phyloP scores from a whole-genome alignment of 2,329 filamentous ascomycete genomes.

The Thermothelomyces thermophilus region DNA sequence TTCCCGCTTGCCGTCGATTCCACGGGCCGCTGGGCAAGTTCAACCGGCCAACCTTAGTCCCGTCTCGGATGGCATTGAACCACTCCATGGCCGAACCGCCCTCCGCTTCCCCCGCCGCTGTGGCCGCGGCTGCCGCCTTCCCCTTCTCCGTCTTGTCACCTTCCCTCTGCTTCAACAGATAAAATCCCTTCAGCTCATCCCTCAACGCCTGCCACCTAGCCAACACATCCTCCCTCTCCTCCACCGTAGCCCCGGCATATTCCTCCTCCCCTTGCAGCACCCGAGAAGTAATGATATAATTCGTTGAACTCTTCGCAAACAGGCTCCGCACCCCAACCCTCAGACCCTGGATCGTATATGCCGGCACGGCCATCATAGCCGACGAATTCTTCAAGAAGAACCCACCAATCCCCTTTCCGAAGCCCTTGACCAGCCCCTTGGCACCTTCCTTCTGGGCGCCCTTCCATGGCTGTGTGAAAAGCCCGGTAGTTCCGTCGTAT shows the following conservation, averaged over 20 bases:
- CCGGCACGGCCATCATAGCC: constrained; percentile 65
- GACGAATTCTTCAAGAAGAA: constrained; percentile 76
- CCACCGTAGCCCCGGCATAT: constrained; percentile 43
- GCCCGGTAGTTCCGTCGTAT: constrained; percentile 73
- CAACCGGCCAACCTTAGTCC: background rate
- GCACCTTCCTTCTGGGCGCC: constrained; percentile 45
- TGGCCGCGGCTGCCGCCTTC: constrained; percentile 29
- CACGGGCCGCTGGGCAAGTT: constrained; percentile 30
- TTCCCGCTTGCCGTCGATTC: constrained; percentile 31
- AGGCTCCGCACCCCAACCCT: constrained; percentile 68
- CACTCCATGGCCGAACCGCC: background rate
- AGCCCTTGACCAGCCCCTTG: constrained; percentile 64
- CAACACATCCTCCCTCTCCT: constrained; percentile 60
- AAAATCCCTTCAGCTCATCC: constrained; percentile 54
- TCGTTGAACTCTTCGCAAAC: constrained; percentile 64
- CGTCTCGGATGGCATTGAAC: background rate
- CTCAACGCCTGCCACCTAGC: constrained; percentile 56
- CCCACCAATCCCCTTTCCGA: constrained; percentile 79
- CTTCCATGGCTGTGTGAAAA: constrained; percentile 69
- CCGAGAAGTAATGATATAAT: constrained; percentile 72
- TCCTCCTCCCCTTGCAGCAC: constrained; percentile 70
- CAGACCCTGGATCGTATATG: constrained; percentile 76
- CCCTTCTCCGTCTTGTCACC: constrained; percentile 27
- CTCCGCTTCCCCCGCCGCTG: background rate
- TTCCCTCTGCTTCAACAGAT: constrained; percentile 44